phyloP scores from a whole-genome alignment of 257 asterid species.

The Fraxinus anomala region DNA sequence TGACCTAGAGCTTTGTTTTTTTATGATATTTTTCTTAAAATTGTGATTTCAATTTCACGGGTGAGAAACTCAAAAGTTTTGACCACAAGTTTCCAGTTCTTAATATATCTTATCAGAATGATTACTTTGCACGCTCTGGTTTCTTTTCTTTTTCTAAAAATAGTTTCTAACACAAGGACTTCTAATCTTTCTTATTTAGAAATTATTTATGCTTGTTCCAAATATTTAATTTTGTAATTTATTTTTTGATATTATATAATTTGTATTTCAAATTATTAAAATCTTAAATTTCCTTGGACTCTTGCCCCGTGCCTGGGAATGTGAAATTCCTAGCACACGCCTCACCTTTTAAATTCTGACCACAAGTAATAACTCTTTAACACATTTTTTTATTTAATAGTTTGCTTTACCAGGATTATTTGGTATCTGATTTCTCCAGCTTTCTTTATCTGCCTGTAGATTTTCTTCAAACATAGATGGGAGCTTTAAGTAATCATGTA shows the following conservation, averaged over 20 bases:
- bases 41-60: neutral
- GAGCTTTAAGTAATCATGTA: neutral
- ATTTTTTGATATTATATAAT: too few relatives aligned
- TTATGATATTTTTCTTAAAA: neutral
- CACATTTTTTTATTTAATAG: neutral
- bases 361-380: neutral
- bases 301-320: neutral
- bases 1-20: neutral
- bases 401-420: neutral
- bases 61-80: neutral
- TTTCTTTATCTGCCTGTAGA: neutral
- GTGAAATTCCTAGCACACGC: neutral
- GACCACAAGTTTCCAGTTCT: neutral
- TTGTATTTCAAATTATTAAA: neutral
- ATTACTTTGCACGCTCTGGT: neutral
- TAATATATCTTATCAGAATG: neutral
- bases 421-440: neutral
- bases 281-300: neutral
- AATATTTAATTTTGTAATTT: neutral
- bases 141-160: neutral
- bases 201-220: neutral
- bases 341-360: neutral
- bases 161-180: neutral
- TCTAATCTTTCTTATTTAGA: neutral
- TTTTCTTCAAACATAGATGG: neutral